Base-by-base conservation (phyloP, 2,329 filamentous ascomycete species). In the Tolypocladium pustulatum region DNA sequence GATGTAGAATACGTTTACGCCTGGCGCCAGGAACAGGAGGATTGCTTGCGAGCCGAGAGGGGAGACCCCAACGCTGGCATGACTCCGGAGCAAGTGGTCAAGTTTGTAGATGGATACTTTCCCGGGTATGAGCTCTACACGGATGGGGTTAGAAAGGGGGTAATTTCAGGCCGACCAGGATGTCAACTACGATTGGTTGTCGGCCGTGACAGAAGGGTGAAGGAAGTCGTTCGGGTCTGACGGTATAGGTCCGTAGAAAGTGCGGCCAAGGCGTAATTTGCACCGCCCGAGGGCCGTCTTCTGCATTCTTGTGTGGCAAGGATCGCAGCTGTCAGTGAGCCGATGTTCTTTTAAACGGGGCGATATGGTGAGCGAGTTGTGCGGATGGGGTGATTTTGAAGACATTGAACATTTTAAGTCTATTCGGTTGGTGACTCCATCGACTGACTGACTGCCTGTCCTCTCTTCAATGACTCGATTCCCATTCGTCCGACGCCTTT, bases 1-100 rank as follows among this genome's bases (percentile, higher is more conserved):
- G 78, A 94, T 64, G 79, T 84, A 5, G 77, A 78, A 56, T 92
- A 85, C 68, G 92, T 96, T 57, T 96, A 96, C 66, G 82, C 81
- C 61, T 96, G 92, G 92, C 84, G 91, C 17, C 76, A 86, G 65
- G 79, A 96, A 74, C 90, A 96, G 73, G 91, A 96, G 73, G 81
- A 81, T 54, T 81, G 81, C 60, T 77, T 96, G 65, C 82, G 88
- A 30, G 76, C 76, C 9, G 73, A 79, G 27, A 88, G 82, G 63
- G 90, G 89, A 10, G 72, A 74, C 52, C 67, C 70, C 25, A 64
- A 64, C 20, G 81, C 79, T 0, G 91, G 90, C 36, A 96, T 96
- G 92, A 88, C 84, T 1, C 86, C 90, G 64, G 87, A 90, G 58
- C 82, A 93, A 70, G 90, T 96, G 51, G 78, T 84, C 59, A 77